phyloP scores from a whole-genome alignment of 495 filamentous ascomycete genomes.

The Neurospora sp. region DNA sequence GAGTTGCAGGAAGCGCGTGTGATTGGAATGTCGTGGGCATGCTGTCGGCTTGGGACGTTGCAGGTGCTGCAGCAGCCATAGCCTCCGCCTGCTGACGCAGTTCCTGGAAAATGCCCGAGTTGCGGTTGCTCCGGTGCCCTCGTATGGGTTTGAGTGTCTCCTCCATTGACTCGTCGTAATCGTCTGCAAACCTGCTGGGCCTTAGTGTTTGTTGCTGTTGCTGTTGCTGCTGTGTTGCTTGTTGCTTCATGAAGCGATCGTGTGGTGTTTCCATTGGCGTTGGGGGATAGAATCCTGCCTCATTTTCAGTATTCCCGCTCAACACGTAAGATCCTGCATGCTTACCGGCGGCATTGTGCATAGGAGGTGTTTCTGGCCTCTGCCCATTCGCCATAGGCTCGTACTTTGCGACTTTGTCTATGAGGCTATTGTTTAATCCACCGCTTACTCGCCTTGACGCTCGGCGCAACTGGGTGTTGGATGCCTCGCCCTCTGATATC shows the following conservation, averaged over 20 bases:
- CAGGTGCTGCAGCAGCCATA: constrained; percentile 14
- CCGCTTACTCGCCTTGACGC: constrained; percentile 37
- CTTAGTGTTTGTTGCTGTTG: constrained; percentile 17
- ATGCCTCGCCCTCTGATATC: constrained; percentile 35
- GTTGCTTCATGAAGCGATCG: constrained; percentile 25
- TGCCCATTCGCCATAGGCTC: constrained; percentile 32
- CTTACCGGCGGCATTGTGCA: constrained; percentile 46
- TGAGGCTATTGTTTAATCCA: constrained; percentile 30
- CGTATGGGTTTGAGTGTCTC: constrained; percentile 44
- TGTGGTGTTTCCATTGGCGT: constrained; percentile 40
- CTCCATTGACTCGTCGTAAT: constrained; percentile 48
- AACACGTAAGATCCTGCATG: neutral
- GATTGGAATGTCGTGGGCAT: constrained; percentile 29
- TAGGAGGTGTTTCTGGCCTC: constrained; percentile 49
- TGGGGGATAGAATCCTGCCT: constrained; percentile 37
- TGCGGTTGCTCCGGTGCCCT: constrained; percentile 21
- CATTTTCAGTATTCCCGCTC: constrained; percentile 1
- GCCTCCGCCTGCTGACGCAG: constrained; percentile 34
- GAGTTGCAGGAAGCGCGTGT: constrained; percentile 33
- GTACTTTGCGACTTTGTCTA: constrained; percentile 43
- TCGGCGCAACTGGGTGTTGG: constrained; percentile 24
- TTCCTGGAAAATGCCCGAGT: constrained; percentile 34
- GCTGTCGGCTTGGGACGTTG: constrained; percentile 28
- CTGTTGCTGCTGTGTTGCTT: constrained; percentile 13
- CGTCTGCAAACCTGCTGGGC: constrained; percentile 35